Conservation (phyloP, 805 yeast species). For the Starmerella cellae region DNA sequence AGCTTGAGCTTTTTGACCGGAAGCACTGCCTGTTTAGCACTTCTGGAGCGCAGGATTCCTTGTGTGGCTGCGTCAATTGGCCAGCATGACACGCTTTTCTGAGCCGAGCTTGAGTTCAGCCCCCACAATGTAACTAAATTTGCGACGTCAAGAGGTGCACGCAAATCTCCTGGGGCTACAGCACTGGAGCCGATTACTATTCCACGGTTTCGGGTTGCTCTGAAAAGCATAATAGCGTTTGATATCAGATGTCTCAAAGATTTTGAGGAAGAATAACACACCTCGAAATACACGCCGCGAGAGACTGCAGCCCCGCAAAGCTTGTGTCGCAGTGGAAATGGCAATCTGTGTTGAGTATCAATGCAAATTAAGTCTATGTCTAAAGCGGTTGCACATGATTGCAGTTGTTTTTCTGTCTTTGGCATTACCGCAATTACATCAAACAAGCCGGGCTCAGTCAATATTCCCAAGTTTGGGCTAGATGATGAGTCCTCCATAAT, state of each 20-base stretch:
- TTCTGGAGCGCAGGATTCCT: slow-evolving; percentile 59
- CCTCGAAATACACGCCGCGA: slow-evolving; percentile 71
- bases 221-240: slow-evolving; percentile 57
- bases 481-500: slow-evolving; percentile 43
- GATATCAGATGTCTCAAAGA: slow-evolving; percentile 51
- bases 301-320: slow-evolving; percentile 70
- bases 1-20: neutral
- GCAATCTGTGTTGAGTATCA: slow-evolving; percentile 49
- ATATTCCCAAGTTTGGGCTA: slow-evolving; percentile 11
- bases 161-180: slow-evolving; percentile 30
- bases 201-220: slow-evolving; percentile 75
- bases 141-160: slow-evolving; percentile 56
- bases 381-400: slow-evolving; percentile 56
- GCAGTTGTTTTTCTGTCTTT: slow-evolving; percentile 60
- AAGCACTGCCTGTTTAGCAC: slow-evolving; percentile 57
- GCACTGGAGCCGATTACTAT: slow-evolving; percentile 72
- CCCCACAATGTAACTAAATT: slow-evolving; percentile 60
- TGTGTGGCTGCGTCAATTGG: slow-evolving; percentile 54
- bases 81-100: slow-evolving; percentile 43
- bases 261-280: slow-evolving; percentile 46
- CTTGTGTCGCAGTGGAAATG: slow-evolving; percentile 70
- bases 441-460: slow-evolving; percentile 30
- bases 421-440: slow-evolving; percentile 81
- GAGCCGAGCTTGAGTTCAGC: slow-evolving; percentile 48
- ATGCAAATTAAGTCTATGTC: slow-evolving; percentile 76